Percentiles rank a stretch among this genome's conserved stretches.
phyloP scores from a whole-genome alignment of 2,329 filamentous ascomycete genomes.

The Acephala macrosclerotiorum region DNA sequence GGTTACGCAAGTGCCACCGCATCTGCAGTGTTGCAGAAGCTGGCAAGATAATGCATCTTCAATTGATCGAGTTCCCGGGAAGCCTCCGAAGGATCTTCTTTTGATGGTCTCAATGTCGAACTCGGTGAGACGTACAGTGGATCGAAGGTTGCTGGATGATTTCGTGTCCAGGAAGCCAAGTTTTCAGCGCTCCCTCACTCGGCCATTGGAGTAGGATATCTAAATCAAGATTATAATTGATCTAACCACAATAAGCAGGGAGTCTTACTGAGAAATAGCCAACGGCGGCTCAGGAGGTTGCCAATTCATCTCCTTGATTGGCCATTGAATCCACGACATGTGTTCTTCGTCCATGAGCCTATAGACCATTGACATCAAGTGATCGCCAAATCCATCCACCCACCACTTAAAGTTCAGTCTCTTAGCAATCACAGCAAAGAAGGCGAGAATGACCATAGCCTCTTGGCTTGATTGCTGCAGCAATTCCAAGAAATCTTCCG shows the following conservation, averaged over 20 bases:
- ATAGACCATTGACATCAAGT: conserved; percentile 44
- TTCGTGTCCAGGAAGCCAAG: not conserved
- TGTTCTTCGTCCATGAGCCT: conserved; percentile 45
- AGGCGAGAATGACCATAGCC: conserved; percentile 31
- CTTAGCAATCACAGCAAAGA: conserved; percentile 27
- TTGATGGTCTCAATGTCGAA: not conserved
- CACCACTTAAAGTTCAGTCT: conserved; percentile 28
- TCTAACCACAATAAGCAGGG: too few relatives aligned
- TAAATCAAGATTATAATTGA: not conserved
- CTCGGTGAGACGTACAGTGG: too few relatives aligned
- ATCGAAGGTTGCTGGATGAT: not conserved
- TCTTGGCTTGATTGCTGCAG: conserved; percentile 45
- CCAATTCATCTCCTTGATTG: conserved; percentile 36
- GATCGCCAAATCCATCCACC: conserved; percentile 44
- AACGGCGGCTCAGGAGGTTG: not conserved
- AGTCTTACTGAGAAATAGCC: not conserved
- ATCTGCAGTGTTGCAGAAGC: not conserved
- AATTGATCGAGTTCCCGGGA: not conserved
- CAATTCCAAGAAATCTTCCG: conserved; percentile 37
- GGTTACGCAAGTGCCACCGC: not conserved
- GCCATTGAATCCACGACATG: conserved; percentile 44
- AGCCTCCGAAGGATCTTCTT: not conserved
- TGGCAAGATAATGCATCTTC: not conserved
- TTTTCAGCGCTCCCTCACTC: not conserved
- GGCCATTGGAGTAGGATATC: not conserved